Evolutionary conservation across 2,329 filamentous ascomycete species (phyloP).

Genomic region (Hypoxylon sp.): DNA sequence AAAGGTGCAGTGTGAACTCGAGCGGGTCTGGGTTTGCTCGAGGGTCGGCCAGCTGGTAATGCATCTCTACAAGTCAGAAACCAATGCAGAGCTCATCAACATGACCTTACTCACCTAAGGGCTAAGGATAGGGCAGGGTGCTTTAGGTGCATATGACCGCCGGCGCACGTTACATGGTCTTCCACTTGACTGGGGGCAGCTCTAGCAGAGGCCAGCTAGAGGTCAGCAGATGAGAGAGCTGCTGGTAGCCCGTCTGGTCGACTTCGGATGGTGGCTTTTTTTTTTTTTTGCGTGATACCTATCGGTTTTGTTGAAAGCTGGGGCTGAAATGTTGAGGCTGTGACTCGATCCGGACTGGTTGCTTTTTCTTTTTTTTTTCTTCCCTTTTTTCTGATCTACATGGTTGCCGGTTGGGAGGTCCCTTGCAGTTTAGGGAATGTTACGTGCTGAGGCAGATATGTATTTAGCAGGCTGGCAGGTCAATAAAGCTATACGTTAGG

Average conservation of each 20-base stretch:
- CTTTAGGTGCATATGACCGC: conserved; percentile 7
- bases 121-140: too few species aligned
- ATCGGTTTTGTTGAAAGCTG: neutral
- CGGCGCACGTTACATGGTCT: neutral
- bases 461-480: too few species aligned
- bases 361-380: neutral
- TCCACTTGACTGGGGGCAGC: too few species aligned
- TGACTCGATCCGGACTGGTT: neutral
- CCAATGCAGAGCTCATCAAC: neutral
- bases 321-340: neutral
- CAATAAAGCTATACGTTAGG: too few species aligned
- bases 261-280: neutral
- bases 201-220: conserved; percentile 12
- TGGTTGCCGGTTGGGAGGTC: neutral
- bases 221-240: conserved; percentile 13
- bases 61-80: conserved; percentile 10
- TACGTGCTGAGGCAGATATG: neutral
- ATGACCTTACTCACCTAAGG: conserved; percentile 12
- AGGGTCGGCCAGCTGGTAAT: conserved; percentile 12
- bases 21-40: neutral
- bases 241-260: neutral
- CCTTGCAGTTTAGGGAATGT: neutral
- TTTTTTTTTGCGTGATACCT: too few species aligned
- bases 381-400: neutral
- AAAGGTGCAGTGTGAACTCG: conserved; percentile 5